phyloP scores from a whole-genome alignment of 2,329 filamentous ascomycete genomes.

The Lecanicillium sp. region DNA sequence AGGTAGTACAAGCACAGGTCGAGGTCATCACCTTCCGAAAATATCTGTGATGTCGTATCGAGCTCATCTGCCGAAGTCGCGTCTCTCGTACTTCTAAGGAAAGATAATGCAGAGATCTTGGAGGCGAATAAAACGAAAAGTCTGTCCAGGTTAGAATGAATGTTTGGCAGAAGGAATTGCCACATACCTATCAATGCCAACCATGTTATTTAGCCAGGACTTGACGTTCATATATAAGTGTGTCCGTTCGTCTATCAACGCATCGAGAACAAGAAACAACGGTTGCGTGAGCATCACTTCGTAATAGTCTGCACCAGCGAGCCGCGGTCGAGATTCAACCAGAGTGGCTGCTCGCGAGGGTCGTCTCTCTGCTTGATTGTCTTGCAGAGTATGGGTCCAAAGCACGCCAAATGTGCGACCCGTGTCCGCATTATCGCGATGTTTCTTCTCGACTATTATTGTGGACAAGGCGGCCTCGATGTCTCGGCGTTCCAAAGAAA shows the following conservation, averaged over 20 bases:
- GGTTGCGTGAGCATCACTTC: slow-evolving; percentile 74
- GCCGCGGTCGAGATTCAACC: slow-evolving; percentile 26
- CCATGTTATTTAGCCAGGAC: slow-evolving; percentile 68
- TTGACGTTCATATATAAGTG: slow-evolving; percentile 72
- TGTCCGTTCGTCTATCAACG: slow-evolving; percentile 63
- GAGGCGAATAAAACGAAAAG: slow-evolving; percentile 55
- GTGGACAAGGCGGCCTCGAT: slow-evolving; percentile 73
- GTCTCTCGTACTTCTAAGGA: slow-evolving; percentile 32
- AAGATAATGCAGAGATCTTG: slow-evolving; percentile 51
- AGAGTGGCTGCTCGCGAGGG: slow-evolving; percentile 32
- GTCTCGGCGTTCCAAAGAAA: slow-evolving; percentile 61
- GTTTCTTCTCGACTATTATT: slow-evolving; percentile 55
- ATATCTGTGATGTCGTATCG: slow-evolving; percentile 17
- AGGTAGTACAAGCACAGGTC: slow-evolving; percentile 75
- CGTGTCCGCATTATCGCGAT: slow-evolving; percentile 46
- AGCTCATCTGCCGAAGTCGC: slow-evolving; percentile 16
- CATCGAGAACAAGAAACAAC: slow-evolving; percentile 74
- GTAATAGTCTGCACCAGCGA: slow-evolving; percentile 55
- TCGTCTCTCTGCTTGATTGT: slow-evolving; percentile 48
- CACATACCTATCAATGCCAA: slow-evolving; percentile 56
- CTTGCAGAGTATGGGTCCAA: slow-evolving; percentile 74
- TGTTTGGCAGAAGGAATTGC: neutral
- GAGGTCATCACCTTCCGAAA: slow-evolving; percentile 59
- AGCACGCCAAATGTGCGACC: slow-evolving; percentile 67
- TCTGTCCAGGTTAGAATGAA: slow-evolving; percentile 29